phyloP scores from a whole-genome alignment of 768 basidiomycete genomes.

The Tricholoma furcatifolium region DNA sequence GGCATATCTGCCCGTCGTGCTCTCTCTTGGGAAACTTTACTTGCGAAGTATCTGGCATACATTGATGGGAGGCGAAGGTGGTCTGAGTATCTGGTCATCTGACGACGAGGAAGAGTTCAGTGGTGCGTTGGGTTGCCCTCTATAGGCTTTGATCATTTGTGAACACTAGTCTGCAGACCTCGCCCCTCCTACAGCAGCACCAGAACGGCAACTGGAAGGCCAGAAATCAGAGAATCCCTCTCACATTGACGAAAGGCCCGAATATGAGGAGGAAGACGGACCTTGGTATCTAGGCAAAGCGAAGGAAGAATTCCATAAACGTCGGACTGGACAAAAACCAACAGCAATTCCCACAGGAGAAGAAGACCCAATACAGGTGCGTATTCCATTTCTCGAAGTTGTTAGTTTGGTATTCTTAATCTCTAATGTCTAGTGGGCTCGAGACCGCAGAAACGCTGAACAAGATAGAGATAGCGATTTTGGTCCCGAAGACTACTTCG shows the following conservation, averaged over 20 bases:
- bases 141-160: background rate
- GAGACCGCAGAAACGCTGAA: conserved; percentile 69
- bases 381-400: conserved; percentile 15
- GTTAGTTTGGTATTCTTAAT: background rate
- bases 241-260: conserved; percentile 31
- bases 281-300: conserved; percentile 86
- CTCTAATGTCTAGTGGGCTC: conserved; percentile 59
- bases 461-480: conserved; percentile 72
- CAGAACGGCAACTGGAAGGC: conserved; percentile 40
- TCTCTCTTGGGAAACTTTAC: conserved; percentile 84
- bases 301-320: conserved; percentile 70
- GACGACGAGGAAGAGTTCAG: conserved; percentile 39
- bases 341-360: conserved; percentile 44
- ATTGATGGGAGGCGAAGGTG: conserved; percentile 66
- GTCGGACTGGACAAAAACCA: conserved; percentile 40
- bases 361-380: conserved; percentile 72
- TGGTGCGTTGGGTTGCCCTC: conserved; percentile 31
- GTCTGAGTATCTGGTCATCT: conserved; percentile 63
- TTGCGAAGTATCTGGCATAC: conserved; percentile 83
- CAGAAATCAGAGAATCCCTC: conserved; percentile 26
- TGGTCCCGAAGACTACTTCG: conserved; percentile 82
- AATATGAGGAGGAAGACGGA: conserved; percentile 56
- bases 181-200: conserved; percentile 17
- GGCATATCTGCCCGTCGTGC: conserved; percentile 82
- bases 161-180: conserved; percentile 2